Base-by-base conservation (phyloP, 352 stramenopile species). In the Saprolegnia parasitica region DNA sequence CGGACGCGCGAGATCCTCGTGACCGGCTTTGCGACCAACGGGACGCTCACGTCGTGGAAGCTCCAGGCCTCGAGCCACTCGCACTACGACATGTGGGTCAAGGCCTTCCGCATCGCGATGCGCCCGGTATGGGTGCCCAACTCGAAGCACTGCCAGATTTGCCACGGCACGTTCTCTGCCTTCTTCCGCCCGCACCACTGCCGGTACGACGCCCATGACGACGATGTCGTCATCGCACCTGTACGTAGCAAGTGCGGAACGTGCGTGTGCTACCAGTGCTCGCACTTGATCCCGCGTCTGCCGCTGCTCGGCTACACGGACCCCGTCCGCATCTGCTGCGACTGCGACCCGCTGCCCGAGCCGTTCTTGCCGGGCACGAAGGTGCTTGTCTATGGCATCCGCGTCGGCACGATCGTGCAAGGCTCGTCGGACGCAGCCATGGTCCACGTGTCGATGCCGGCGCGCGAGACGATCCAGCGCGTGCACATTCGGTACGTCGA, bases 211-310 rank as follows among this genome's bases (percentile, higher is more conserved):
- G 56, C 58, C 40, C 56, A 13, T 35, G n/a, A n/a, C n/a, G n/a
- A 1, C 10, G n/a, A 4, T 61, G 50, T 32, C n/a, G 35, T 23
- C 26, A 18, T 24, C 23, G 68, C 6, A 50, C 50, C 58, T 54
- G 6, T 65, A 35, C 29, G 47, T 16, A 87, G 81, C 39, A 92
- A 94, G 65, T 94, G 86, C 56, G 84, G 86, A 15, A 92, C 81
- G 16, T 92, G 86, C 58, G 90, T 94, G 78, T 94, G 86, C 50
- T 81, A 90, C n/a, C 79, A 91, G 42, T 94, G 86, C 72, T 91
- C 84, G 0, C 80, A 90, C 46, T 87, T 90, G 58, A 84, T 87
- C 15, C 80, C 85, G 3, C 78, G 84, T 5, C 58, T 94, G 40
- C 84, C 86, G 4, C 90, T 94, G 73, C 84, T 92, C 56, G 86